A percentile compares a stretch with the other conserved stretches of the same genome.
Conservation (phyloP, 176 grass and related monocot genomes). For the Melocanna baccifera region DNA sequence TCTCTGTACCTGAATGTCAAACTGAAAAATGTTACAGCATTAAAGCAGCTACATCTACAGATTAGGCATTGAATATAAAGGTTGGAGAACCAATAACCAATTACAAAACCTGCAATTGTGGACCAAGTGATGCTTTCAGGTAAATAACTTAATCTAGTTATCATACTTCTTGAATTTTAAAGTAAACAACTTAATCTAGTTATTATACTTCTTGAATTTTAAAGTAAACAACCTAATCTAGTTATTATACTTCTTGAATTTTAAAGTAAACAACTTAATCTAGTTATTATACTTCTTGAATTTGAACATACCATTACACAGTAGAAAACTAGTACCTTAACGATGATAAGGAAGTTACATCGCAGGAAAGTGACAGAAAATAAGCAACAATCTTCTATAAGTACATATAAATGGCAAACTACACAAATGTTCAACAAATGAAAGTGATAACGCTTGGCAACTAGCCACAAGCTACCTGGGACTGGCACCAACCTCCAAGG, state of each 20-base stretch:
- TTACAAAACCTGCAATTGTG: constrained; percentile 15
- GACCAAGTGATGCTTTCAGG: not conserved
- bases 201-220: not conserved
- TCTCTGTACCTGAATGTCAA: constrained; percentile 59
- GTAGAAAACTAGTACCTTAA: not conserved
- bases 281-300: not conserved
- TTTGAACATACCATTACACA: not conserved
- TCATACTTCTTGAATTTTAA: not conserved
- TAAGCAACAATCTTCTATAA: not conserved
- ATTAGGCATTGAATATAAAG: not conserved
- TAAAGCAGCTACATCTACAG: constrained; percentile 14
- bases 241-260: not conserved
- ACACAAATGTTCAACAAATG: not conserved
- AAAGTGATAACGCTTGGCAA: constrained; percentile 9
- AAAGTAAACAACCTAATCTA: not conserved
- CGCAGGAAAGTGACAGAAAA: not conserved
- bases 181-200: not conserved
- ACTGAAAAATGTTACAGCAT: constrained; percentile 30
- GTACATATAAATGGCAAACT: not conserved
- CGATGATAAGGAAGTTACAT: not conserved
- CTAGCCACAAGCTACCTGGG: constrained; percentile 51
- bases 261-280: not conserved
- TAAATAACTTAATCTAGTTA: not conserved
- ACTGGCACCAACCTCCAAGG: constrained; percentile 56
- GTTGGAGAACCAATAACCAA: not conserved